These are phyloP conservation scores for Tanacetum coccineum DNA, from an alignment of 129 eudicot species.

Conservation along the genomic window DNA sequence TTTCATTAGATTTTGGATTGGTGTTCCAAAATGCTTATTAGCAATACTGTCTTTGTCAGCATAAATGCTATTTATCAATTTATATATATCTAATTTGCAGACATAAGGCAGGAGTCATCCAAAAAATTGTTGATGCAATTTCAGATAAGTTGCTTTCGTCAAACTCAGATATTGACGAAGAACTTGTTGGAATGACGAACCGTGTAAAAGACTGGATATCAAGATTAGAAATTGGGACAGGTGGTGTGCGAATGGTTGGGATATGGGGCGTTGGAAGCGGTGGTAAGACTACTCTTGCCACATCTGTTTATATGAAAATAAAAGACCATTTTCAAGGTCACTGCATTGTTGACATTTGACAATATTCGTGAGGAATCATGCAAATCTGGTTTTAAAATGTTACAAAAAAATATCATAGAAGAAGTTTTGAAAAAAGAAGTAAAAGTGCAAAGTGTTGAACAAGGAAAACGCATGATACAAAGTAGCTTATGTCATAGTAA, in stretches of 20 bases:
- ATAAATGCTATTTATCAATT: not conserved
- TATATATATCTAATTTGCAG: not conserved
- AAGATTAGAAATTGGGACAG: not conserved
- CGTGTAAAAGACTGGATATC: not conserved
- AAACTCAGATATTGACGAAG: not conserved
- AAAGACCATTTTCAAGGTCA: not conserved
- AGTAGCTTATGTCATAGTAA: not conserved
- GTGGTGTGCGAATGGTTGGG: slow-evolving; percentile 15
- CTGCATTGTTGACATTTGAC: not conserved
- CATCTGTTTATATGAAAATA: not conserved
- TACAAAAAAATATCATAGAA: not conserved
- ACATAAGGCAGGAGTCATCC: not conserved
- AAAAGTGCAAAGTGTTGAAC: not conserved
- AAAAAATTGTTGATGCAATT: not conserved
- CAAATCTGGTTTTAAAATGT: too few species aligned
- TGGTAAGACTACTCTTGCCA: slow-evolving; percentile 12
- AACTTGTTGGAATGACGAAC: not conserved
- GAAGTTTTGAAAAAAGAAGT: not conserved
- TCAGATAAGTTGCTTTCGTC: not conserved
- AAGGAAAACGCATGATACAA: not conserved
- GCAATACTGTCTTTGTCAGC: too few species aligned
- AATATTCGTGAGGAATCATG: not conserved
- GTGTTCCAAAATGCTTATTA: too few species aligned
- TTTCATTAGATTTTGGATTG: too few species aligned
- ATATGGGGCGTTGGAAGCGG: slow-evolving; percentile 6